phyloP scores from a whole-genome alignment of 1,139 yeast genomes.

The Geotrichum aggregatum region DNA sequence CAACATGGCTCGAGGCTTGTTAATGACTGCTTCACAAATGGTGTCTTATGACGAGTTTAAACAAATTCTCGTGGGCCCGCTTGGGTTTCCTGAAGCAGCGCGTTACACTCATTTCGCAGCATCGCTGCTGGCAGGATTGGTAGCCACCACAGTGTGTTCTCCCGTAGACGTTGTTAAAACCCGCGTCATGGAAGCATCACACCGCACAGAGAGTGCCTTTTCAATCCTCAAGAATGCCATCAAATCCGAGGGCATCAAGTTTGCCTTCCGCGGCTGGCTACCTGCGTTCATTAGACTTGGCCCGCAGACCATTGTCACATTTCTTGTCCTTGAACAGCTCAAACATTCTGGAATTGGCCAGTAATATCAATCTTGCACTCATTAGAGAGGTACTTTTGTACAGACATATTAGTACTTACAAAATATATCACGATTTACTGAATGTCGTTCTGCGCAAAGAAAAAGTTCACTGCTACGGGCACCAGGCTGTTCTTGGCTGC shows the following conservation, averaged over 20 bases:
- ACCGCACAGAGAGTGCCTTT: conserved; percentile 45
- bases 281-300: conserved; percentile 85
- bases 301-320: conserved; percentile 84
- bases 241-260: conserved; percentile 64
- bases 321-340: conserved; percentile 73
- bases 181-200: conserved; percentile 69
- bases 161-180: conserved; percentile 92
- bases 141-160: conserved; percentile 85
- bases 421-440: conserved; percentile 32
- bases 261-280: conserved; percentile 87
- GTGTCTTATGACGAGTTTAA: conserved; percentile 83
- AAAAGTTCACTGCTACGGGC: conserved; percentile 74
- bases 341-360: conserved; percentile 44
- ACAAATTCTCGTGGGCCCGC: conserved; percentile 49
- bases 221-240: conserved; percentile 54
- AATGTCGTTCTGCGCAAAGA: conserved; percentile 62
- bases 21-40: conserved; percentile 90
- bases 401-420: too few relatives aligned
- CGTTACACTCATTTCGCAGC: conserved; percentile 74
- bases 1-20: conserved; percentile 71
- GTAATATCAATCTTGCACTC: neutral
- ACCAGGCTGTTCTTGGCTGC: conserved; percentile 58
- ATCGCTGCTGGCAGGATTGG: conserved; percentile 73
- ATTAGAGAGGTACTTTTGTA: too few relatives aligned
- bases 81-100: conserved; percentile 55